Base-by-base conservation (phyloP, 1,284 basidiomycete species). In the Apiotrichum akiyoshidainum region DNA sequence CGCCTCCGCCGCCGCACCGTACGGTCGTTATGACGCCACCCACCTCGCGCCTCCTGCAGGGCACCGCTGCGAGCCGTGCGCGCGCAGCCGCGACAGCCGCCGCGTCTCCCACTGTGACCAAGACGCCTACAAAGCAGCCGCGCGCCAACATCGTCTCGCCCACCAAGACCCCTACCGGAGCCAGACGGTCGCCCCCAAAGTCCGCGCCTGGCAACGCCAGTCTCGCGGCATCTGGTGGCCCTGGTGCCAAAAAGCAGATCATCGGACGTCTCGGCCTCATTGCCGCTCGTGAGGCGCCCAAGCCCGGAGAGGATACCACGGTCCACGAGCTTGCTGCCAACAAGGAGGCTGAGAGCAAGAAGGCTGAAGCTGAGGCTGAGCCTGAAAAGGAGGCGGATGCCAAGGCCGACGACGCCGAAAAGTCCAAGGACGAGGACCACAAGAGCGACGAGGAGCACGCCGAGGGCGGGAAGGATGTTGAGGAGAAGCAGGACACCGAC, bases 1-100 rank as follows among this genome's bases (percentile, higher is more conserved):
- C 19, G 19, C 46, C 34, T 11, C 49, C 56, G 33, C n/a, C 22
- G 12, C 19, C 19, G 26, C 57, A n/a, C 21, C 46, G 57, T 13
- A 55, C 51, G 2, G 22, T 44, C 16, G 33, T 35, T 14, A 34
- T 44, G n/a, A 46, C 50, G 17, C 49, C 57, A 16, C 46, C 51
- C 10, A 54, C 46, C 14, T 57, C 55, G 9, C 52, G 61, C 10
- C 55, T 63, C 16, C 39, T 63, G 49, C 61, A 60, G 58, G 61
- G 61, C 17, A 63, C 61, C 0, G 61, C 61, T 1, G 52, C 58
- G 17, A 54, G 51, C 34, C 61, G 61, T 14, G 61, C 61, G 13
- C 58, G 61, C 6, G 61, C 57, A 0, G 61, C 61, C 0, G 61
- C 58, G 1, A 54, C 49, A 0, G 49, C 49, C 16, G 48, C 52